Base-by-base conservation (phyloP, 73 alveolate species). In the Paramecium bursaria region DNA sequence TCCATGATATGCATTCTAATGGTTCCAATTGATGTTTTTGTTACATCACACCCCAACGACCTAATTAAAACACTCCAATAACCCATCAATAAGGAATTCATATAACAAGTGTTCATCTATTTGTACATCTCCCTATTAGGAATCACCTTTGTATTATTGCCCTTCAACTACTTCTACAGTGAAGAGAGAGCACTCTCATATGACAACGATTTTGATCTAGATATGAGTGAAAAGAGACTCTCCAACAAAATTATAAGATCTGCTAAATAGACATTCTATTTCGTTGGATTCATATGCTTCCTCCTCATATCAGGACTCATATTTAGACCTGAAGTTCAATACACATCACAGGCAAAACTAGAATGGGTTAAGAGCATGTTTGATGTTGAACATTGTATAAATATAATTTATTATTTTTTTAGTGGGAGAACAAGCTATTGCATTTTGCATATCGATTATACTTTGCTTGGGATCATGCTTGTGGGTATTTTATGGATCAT, bases 11-110 rank as follows among this genome's bases (percentile, higher is more conserved):
- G 90, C 75, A 55, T 92, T 14, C 53, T 87, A 46, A 74, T 92
- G 75, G 86, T 92, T n/a, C 97, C 97, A 13, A 79, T 92, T 44
- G 97, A 92, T 82, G 92, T 92, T 17, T 73, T 79, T 31, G 89
- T 79, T 19, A 79, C 89, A 39, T 67, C 82, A 30, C 82, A 67
- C 27, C 82, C 82, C 2, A 67, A 67, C n/a, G 82, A 67, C 27
- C 60, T 67, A 0, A 35, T 67, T 17, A 21, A 42, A 4, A 67
- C 82, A 14, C 46, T 67, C 2, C 82, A 67, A 21, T 42, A 67
- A 67, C 82, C 82, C 0, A 50, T 76, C 11, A 76, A 27, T 47
- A 76, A 76, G 44, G 50, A 47, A 14, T 48, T 76, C 39, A 52
- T 60, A 7, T 49, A 48, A 25, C 50, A 80, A 7, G 46, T 33